A percentile compares a stretch with the other conserved stretches of the same genome.
Conservation (phyloP, 495 filamentous ascomycete species). For the Xylaria flabelliformis region DNA sequence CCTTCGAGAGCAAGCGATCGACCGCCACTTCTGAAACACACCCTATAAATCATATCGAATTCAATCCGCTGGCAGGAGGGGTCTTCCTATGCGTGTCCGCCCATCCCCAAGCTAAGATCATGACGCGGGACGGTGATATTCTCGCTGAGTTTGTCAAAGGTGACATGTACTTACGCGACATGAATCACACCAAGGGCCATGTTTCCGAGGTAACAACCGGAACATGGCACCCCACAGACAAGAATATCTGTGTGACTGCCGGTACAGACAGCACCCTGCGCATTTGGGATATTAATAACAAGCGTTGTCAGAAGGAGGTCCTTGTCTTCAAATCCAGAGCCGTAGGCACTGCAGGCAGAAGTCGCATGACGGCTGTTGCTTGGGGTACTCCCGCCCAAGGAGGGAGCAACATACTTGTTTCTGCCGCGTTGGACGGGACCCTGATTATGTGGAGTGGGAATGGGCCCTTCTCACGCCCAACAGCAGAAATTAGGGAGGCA, state of each 20-base stretch:
- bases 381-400: conserved; percentile 85
- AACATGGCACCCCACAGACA: conserved; percentile 85
- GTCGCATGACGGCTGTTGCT: conserved; percentile 88
- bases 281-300: conserved; percentile 95
- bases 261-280: conserved; percentile 92
- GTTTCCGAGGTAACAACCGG: conserved; percentile 87
- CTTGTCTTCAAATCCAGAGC: conserved; percentile 92
- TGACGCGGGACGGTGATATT: conserved; percentile 86
- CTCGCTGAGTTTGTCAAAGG: conserved; percentile 90
- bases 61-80: conserved; percentile 82
- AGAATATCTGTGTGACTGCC: conserved; percentile 83
- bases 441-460: conserved; percentile 91
- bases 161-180: conserved; percentile 96
- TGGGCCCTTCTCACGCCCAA: conserved; percentile 83
- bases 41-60: conserved; percentile 81
- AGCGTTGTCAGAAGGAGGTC: conserved; percentile 85
- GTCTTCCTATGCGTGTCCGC: conserved; percentile 86
- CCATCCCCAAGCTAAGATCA: conserved; percentile 84
- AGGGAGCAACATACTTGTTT: conserved; percentile 77
- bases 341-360: conserved; percentile 85
- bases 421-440: conserved; percentile 88
- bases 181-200: conserved; percentile 96
- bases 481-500: conserved; percentile 85
- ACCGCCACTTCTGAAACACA: conserved; percentile 77
- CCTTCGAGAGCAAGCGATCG: conserved; percentile 75